These are phyloP conservation scores for Erodium chrysanthum DNA, from an alignment of 441 rosid genomes.

Conservation along the genomic window DNA sequence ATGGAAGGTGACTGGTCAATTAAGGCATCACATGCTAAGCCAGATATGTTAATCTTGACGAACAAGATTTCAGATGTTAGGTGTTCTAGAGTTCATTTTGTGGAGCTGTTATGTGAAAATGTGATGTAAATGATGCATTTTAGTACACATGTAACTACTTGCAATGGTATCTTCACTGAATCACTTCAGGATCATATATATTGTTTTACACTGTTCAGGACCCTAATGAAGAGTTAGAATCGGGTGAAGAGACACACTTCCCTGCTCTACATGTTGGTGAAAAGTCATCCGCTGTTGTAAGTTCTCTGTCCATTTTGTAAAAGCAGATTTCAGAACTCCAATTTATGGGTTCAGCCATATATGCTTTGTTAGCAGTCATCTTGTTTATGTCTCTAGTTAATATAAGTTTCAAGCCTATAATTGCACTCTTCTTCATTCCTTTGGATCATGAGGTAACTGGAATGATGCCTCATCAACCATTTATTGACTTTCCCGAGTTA, in stretches of 20 bases:
- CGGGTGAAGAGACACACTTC: constrained; percentile 79
- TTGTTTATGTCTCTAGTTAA: not conserved
- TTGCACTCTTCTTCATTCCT: too few relatives aligned
- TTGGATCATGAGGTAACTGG: too few relatives aligned
- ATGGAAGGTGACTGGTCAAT: not conserved
- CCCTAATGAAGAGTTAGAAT: constrained; percentile 42
- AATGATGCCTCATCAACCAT: too few relatives aligned
- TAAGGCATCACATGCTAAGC: not conserved
- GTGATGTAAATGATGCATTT: not conserved
- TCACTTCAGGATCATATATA: not conserved
- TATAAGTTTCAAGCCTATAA: not conserved
- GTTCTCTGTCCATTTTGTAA: constrained; percentile 8
- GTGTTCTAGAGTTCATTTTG: too few relatives aligned
- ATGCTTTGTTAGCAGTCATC: not conserved
- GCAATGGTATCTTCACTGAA: not conserved
- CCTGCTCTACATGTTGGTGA: constrained; percentile 70
- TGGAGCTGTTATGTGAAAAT: not conserved
- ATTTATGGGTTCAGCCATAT: not conserved
- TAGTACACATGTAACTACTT: not conserved
- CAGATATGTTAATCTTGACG: too few relatives aligned
- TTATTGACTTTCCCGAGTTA: too few relatives aligned
- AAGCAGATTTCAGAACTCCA: not conserved
- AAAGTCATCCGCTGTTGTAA: constrained; percentile 72
- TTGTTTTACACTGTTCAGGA: constrained; percentile 39
- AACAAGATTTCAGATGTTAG: too few relatives aligned